Percentiles rank a stretch among this genome's conserved stretches.
Conservation (phyloP, 163 green algal species). For the Trebouxiophyceae sp. region DNA sequence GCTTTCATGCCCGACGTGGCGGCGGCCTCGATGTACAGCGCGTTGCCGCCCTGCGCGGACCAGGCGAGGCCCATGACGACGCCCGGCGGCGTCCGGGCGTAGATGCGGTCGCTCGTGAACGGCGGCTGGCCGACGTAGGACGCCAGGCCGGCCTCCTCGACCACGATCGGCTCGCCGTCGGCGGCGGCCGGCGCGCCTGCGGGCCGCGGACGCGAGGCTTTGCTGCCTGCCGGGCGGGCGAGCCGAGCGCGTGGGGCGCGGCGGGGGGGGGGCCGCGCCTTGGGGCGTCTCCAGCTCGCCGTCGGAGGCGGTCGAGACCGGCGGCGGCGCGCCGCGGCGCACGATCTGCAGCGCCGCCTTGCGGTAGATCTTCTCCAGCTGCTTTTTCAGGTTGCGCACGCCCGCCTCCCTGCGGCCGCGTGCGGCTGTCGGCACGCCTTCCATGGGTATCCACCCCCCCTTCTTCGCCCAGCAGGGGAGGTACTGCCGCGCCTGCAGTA, state of each 20-base stretch:
- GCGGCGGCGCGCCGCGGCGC: slow-evolving; percentile 9
- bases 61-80: slow-evolving; percentile 95
- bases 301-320: neutral
- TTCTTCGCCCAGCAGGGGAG: neutral
- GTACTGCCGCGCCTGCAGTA: slow-evolving; percentile 52
- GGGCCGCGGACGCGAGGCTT: no score
- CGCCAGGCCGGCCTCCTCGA: slow-evolving; percentile 55
- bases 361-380: slow-evolving; percentile 91
- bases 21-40: slow-evolving; percentile 88
- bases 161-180: slow-evolving; percentile 41
- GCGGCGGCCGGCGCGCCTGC: no score
- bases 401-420: slow-evolving; percentile 81
- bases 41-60: slow-evolving; percentile 64
- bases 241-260: no score
- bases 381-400: slow-evolving; percentile 93
- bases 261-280: neutral
- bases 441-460: no score
- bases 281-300: neutral
- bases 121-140: slow-evolving; percentile 82
- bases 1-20: no score
- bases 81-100: slow-evolving; percentile 66
- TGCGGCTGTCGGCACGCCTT: no score
- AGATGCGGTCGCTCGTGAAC: slow-evolving; percentile 87
- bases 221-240: no score
- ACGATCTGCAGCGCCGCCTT: slow-evolving; percentile 80